A percentile compares a stretch with the other conserved stretches of the same genome.
phyloP scores from a whole-genome alignment of 495 filamentous ascomycete species.

The Aspergillus leporis region DNA sequence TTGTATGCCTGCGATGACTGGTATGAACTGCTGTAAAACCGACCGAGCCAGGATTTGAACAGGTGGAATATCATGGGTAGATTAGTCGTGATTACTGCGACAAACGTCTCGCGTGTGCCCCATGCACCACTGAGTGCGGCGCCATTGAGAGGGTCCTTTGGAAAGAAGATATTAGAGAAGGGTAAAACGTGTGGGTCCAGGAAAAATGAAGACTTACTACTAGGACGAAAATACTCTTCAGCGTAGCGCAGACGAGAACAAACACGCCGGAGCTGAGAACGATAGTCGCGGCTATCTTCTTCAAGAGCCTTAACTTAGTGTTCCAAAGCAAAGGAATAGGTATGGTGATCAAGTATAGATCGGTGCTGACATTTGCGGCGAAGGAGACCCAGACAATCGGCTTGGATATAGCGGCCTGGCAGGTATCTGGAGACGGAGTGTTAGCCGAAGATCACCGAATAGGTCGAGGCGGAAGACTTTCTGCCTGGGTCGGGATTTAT shows the following conservation, averaged over 20 bases:
- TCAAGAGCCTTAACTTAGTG: conserved; percentile 40
- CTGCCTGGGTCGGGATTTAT: conserved; percentile 56
- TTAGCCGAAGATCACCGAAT: conserved; percentile 1
- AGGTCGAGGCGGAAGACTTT: conserved; percentile 24
- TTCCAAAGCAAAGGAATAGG: conserved; percentile 56
- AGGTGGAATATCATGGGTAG: conserved; percentile 56
- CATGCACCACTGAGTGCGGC: conserved; percentile 48
- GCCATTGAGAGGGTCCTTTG: conserved; percentile 45
- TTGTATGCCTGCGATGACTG: conserved; percentile 32
- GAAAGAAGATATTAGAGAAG: conserved; percentile 2
- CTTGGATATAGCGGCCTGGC: conserved; percentile 50
- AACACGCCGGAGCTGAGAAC: conserved; percentile 53
- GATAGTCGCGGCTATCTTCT: conserved; percentile 48
- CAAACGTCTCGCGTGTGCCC: conserved; percentile 55
- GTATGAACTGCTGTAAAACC: conserved; percentile 30
- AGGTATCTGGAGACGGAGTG: conserved; percentile 34
- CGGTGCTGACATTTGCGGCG: conserved; percentile 48
- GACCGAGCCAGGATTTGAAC: conserved; percentile 42
- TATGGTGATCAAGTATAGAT: conserved; percentile 54
- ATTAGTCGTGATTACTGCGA: conserved; percentile 52
- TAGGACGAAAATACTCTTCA: conserved; percentile 49
- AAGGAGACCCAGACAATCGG: conserved; percentile 48
- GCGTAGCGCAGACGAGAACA: conserved; percentile 46
- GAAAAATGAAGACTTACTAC: conserved; percentile 27
- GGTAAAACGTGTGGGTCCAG: not conserved